Percentiles rank a stretch among this genome's conserved stretches.
phyloP scores from a whole-genome alignment of 768 basidiomycete species.

The Lenzites betulinus region DNA sequence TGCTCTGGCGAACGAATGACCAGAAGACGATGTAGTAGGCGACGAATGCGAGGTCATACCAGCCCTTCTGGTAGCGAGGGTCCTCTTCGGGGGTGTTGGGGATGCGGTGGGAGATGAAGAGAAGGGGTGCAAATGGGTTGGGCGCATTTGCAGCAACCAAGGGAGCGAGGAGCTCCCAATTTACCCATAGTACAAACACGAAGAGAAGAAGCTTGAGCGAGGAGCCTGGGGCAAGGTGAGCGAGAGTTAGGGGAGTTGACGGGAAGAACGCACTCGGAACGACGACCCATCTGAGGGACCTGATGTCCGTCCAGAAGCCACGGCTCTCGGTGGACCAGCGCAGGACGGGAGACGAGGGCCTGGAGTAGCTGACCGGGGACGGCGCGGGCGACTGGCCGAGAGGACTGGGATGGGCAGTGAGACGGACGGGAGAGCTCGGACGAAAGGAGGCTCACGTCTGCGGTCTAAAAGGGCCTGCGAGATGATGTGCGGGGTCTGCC shows the following conservation, averaged over 20 bases:
- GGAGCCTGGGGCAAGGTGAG: constrained; percentile 43
- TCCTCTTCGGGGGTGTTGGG: constrained; percentile 52
- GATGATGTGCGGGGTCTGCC: constrained; percentile 58
- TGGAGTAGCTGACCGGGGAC: background rate
- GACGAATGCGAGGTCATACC: constrained; percentile 76
- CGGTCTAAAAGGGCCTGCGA: constrained; percentile 61
- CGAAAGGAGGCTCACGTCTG: constrained; percentile 52
- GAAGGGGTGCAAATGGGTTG: constrained; percentile 75
- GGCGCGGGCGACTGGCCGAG: constrained; percentile 10
- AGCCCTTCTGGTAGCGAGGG: constrained; percentile 71
- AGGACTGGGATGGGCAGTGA: constrained; percentile 18
- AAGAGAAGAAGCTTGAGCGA: constrained; percentile 68
- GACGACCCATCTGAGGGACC: constrained; percentile 66
- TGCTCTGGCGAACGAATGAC: constrained; percentile 80
- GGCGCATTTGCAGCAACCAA: constrained; percentile 47
- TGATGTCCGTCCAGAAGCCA: constrained; percentile 55
- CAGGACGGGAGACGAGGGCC: background rate
- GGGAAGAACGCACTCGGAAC: constrained; percentile 57
- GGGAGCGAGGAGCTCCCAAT: constrained; percentile 60
- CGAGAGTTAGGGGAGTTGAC: background rate
- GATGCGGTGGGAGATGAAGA: constrained; percentile 72
- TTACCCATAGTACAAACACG: constrained; percentile 60
- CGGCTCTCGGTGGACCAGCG: constrained; percentile 26
- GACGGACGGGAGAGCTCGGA: background rate
- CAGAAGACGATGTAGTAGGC: constrained; percentile 85